These are phyloP conservation scores for Bruguiera gymnorhiza DNA, from an alignment of 345 rosid genomes.

Conservation along the genomic window DNA sequence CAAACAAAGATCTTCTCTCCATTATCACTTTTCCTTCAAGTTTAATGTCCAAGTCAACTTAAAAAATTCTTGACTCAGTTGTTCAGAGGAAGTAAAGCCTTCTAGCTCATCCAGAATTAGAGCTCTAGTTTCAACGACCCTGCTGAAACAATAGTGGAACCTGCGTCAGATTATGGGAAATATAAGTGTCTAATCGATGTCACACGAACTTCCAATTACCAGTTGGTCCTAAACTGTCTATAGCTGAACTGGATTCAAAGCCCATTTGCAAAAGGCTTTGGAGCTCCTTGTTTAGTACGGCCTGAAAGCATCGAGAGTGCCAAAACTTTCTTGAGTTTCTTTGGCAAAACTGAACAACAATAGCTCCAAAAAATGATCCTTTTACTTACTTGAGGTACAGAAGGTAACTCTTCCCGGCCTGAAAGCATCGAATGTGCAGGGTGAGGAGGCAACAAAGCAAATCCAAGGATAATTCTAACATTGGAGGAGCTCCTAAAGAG, in stretches of 20 bases:
- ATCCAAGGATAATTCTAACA: constrained; percentile 55
- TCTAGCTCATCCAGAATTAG: constrained; percentile 21
- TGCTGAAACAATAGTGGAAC: constrained; percentile 16
- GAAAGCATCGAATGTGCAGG: constrained; percentile 32
- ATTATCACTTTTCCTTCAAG: constrained; percentile 13
- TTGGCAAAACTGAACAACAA: background rate
- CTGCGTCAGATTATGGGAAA: background rate
- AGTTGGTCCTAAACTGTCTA: constrained; percentile 52
- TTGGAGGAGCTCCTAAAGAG: constrained; percentile 69
- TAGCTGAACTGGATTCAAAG: constrained; percentile 55
- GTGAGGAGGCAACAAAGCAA: constrained; percentile 49
- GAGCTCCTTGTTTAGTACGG: constrained; percentile 57
- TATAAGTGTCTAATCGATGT: background rate
- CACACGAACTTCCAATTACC: constrained; percentile 32
- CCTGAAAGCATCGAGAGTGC: constrained; percentile 32
- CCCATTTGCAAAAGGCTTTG: constrained; percentile 80
- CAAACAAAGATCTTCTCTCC: constrained; percentile 30
- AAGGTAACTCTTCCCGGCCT: constrained; percentile 25
- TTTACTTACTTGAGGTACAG: constrained; percentile 54
- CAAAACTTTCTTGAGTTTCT: constrained; percentile 4
- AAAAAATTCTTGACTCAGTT: constrained; percentile 18
- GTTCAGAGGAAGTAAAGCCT: constrained; percentile 24
- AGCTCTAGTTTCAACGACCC: constrained; percentile 74
- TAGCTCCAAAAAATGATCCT: background rate
- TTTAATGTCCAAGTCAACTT: constrained; percentile 34